Evolutionary conservation across 495 filamentous ascomycete genomes (phyloP).

Genomic region (Talaromyces adpressus): DNA sequence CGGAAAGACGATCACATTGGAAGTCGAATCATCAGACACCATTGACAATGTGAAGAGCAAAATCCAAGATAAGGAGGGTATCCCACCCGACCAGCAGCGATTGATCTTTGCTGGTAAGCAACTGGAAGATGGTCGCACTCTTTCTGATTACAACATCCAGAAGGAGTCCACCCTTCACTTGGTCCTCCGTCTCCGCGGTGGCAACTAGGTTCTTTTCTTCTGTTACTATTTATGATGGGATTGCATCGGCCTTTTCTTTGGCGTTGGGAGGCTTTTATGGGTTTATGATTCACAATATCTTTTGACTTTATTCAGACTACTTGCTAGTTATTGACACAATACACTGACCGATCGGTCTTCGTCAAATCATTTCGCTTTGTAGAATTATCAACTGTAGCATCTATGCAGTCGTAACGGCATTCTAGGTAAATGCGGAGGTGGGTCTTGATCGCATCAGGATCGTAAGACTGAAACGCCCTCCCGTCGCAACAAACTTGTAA

Average conservation of each 20-base stretch:
- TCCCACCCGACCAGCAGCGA: constrained; percentile 83
- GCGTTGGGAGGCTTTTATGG: constrained; percentile 34
- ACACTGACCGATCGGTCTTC: constrained; percentile 6
- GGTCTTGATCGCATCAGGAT: not conserved
- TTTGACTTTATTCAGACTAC: constrained; percentile 12
- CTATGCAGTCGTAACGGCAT: not conserved
- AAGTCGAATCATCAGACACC: constrained; percentile 83
- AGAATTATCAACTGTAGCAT: not conserved
- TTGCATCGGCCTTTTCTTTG: constrained; percentile 18
- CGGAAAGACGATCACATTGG: constrained; percentile 87
- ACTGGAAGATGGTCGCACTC: constrained; percentile 75
- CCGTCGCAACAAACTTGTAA: too few relatives aligned
- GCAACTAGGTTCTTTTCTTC: constrained; percentile 5
- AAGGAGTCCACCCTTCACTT: constrained; percentile 86
- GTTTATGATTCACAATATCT: constrained; percentile 9
- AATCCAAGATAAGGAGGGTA: constrained; percentile 91
- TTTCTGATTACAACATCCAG: constrained; percentile 91
- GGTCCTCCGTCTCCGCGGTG: constrained; percentile 74
- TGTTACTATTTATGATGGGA: not conserved
- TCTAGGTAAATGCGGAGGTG: not conserved
- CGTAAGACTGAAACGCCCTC: not conserved
- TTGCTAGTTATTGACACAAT: constrained; percentile 9
- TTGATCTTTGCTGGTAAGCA: constrained; percentile 91
- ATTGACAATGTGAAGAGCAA: constrained; percentile 92
- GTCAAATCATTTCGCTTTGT: not conserved